phyloP scores from a whole-genome alignment of 371 early-diverging fungal species.

The Syncephalastrum sp. region DNA sequence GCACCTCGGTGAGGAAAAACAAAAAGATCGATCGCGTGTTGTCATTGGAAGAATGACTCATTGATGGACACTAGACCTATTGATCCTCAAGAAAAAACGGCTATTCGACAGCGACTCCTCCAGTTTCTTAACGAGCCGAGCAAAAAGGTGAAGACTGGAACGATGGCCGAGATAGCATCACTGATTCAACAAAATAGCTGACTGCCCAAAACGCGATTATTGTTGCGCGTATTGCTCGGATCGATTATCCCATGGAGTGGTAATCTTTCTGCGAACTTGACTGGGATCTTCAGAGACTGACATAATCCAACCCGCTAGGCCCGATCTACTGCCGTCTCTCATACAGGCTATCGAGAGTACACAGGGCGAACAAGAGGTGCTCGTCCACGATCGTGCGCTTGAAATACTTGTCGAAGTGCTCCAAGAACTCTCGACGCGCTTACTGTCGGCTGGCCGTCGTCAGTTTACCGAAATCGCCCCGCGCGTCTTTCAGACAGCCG shows the following conservation, averaged over 20 bases:
- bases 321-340: constrained; percentile 64
- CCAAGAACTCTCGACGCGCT: constrained; percentile 76
- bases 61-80: constrained; percentile 51
- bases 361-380: constrained; percentile 31
- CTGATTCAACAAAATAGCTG: constrained; percentile 44
- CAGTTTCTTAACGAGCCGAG: constrained; percentile 66
- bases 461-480: constrained; percentile 71
- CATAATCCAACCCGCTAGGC: constrained; percentile 43
- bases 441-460: constrained; percentile 65
- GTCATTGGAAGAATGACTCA: constrained; percentile 1
- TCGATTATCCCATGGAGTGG: constrained; percentile 86
- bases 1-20: constrained; percentile 64
- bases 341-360: constrained; percentile 57
- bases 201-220: constrained; percentile 74
- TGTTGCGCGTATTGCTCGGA: constrained; percentile 73
- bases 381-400: constrained; percentile 70
- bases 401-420: constrained; percentile 77
- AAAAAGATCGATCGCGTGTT: neutral
- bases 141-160: constrained; percentile 48
- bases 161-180: too few relatives aligned
- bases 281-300: neutral
- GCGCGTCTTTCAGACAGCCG: constrained; percentile 58
- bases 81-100: constrained; percentile 63
- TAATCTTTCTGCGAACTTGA: constrained; percentile 23
- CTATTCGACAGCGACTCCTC: constrained; percentile 60